phyloP scores from a whole-genome alignment of 306 rosid genomes.

The Gastrolobium bilobum region DNA sequence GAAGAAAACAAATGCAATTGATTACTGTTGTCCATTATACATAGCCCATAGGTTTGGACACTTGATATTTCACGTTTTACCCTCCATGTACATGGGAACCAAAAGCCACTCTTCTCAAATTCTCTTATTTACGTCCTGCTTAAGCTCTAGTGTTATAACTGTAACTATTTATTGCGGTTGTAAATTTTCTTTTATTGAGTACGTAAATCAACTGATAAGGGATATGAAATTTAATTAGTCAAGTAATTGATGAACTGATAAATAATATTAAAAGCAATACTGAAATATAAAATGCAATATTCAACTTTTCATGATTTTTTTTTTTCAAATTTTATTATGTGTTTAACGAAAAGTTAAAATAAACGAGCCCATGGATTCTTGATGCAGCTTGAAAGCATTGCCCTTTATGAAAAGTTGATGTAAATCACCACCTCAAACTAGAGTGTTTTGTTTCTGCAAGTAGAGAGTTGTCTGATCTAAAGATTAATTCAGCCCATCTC shows the following conservation, averaged over 20 bases:
- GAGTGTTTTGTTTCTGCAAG: not conserved
- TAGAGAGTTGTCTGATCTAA: conserved; percentile 39
- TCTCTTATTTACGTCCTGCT: conserved; percentile 9
- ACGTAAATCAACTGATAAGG: no score
- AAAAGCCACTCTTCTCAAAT: no score
- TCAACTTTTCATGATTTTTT: not conserved
- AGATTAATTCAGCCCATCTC: conserved; percentile 33
- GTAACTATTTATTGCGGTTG: no score
- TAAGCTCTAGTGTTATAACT: not conserved
- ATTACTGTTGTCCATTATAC: not conserved
- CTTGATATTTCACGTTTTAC: not conserved
- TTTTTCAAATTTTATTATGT: not conserved
- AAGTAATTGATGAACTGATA: no score
- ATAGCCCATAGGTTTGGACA: not conserved
- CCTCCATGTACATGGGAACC: not conserved
- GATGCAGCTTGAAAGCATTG: conserved; percentile 15
- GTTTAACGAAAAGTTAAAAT: no score
- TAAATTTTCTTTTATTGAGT: not conserved
- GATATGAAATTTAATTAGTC: no score
- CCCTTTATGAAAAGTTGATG: conserved; percentile 32
- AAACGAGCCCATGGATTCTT: not conserved
- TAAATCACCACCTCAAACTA: conserved; percentile 29
- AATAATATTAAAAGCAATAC: not conserved
- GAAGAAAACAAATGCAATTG: conserved; percentile 42
- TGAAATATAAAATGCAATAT: not conserved